Percentiles rank a stretch among this genome's conserved stretches.
Evolutionary conservation across 257 asterid species (phyloP).

Genomic region (Perilla frutescens): DNA sequence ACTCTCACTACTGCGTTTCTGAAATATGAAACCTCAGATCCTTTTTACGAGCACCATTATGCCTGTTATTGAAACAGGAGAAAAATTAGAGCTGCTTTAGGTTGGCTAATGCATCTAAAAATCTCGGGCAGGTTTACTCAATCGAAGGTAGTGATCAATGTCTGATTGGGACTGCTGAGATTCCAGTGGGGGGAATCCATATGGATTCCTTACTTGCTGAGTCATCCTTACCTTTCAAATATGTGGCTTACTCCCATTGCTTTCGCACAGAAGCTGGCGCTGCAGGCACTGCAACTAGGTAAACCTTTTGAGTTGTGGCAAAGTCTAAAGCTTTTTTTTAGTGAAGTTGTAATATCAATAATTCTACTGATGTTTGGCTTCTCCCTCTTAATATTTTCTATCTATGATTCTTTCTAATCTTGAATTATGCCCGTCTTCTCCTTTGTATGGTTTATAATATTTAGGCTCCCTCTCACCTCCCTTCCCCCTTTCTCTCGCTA

Average conservation of each 20-base stretch:
- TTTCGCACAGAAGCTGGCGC: constrained; percentile 99
- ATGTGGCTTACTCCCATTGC: constrained; percentile 95
- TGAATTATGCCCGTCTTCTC: neutral
- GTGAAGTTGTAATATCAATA: neutral
- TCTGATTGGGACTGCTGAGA: constrained; percentile 97
- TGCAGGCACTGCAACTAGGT: constrained; percentile 95
- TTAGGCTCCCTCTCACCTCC: neutral
- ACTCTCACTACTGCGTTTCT: neutral
- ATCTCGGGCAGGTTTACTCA: constrained; percentile 78
- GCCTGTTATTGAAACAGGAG: constrained; percentile 9
- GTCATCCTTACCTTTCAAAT: constrained; percentile 80
- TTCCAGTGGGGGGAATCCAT: constrained; percentile 97
- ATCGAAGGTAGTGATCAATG: constrained; percentile 94
- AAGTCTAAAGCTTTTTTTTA: neutral
- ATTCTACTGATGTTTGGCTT: constrained; percentile 7
- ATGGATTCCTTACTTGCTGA: constrained; percentile 90
- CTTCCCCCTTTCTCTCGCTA: neutral
- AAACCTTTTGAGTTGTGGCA: constrained; percentile 9
- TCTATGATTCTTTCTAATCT: constrained; percentile 3
- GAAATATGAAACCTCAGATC: neutral
- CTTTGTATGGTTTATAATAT: neutral
- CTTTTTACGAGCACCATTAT: neutral
- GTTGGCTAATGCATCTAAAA: constrained; percentile 31
- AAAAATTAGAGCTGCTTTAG: constrained; percentile 11
- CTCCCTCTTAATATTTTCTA: neutral